These are phyloP conservation scores for Thinopyrum obtusiflorum DNA, from an alignment of 202 grass and related monocot species.

Conservation along the genomic window DNA sequence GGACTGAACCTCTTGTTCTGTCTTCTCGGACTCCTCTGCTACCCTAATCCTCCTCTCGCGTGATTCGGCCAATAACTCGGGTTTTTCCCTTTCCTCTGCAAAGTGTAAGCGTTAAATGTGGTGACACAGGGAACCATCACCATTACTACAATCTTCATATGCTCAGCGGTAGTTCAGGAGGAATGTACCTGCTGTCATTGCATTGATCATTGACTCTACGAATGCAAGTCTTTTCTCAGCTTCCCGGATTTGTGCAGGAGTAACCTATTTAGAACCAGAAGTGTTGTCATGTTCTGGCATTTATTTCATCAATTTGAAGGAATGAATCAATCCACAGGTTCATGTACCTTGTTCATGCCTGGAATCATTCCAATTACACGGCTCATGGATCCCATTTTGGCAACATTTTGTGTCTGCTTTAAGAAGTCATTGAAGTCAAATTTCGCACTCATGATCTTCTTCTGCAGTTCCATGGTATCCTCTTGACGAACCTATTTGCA, in stretches of 20 bases:
- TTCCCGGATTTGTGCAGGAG: conserved; percentile 93
- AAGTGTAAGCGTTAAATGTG: conserved; percentile 4
- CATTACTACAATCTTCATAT: background rate
- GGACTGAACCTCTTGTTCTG: conserved; percentile 61
- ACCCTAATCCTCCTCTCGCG: conserved; percentile 66
- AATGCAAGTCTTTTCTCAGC: conserved; percentile 85
- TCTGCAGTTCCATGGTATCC: conserved; percentile 71
- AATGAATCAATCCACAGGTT: background rate
- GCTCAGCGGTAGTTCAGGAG: background rate
- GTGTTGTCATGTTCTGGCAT: background rate
- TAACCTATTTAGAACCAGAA: conserved; percentile 45
- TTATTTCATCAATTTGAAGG: background rate
- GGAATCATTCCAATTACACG: conserved; percentile 96
- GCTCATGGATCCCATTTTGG: conserved; percentile 96
- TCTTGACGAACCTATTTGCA: conserved; percentile 66
- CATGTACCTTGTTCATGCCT: conserved; percentile 89
- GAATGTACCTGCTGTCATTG: conserved; percentile 72
- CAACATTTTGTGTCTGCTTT: conserved; percentile 81
- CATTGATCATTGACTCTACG: conserved; percentile 94
- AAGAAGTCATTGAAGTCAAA: conserved; percentile 75
- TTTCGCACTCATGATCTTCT: conserved; percentile 81
- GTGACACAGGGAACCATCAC: background rate
- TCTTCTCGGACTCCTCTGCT: conserved; percentile 68
- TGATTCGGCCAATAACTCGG: conserved; percentile 84
- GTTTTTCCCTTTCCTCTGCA: conserved; percentile 78